These are phyloP conservation scores for Lipomyces kockii DNA, from an alignment of 805 yeast genomes.

Conservation along the genomic window DNA sequence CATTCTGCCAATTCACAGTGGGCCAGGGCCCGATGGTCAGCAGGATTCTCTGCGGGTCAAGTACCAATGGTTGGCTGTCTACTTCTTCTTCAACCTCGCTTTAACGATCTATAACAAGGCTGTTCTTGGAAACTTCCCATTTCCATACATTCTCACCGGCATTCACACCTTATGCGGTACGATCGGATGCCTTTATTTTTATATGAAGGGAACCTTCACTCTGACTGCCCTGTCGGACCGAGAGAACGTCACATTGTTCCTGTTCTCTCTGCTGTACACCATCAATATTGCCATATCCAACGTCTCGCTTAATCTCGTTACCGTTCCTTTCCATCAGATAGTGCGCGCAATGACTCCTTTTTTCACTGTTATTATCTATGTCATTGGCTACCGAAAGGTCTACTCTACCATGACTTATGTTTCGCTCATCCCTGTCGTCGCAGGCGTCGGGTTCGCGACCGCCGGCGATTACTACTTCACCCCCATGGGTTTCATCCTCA, in stretches of 20 bases:
- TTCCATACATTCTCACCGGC: slow-evolving; percentile 41
- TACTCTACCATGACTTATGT: slow-evolving; percentile 40
- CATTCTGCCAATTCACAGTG: slow-evolving; percentile 22
- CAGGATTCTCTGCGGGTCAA: slow-evolving; percentile 35
- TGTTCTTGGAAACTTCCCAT: slow-evolving; percentile 42
- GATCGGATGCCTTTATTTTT: slow-evolving; percentile 39
- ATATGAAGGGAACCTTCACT: slow-evolving; percentile 37
- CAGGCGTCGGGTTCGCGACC: slow-evolving; percentile 42
- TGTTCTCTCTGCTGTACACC: slow-evolving; percentile 41
- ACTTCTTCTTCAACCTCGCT: slow-evolving; percentile 42
- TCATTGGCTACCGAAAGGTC: slow-evolving; percentile 38
- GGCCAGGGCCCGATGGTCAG: slow-evolving; percentile 12
- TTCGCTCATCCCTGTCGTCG: slow-evolving; percentile 41
- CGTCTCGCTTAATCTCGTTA: slow-evolving; percentile 41
- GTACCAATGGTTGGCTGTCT: slow-evolving; percentile 40
- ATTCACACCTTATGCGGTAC: slow-evolving; percentile 41
- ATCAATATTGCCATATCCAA: slow-evolving; percentile 42
- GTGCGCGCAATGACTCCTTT: slow-evolving; percentile 42
- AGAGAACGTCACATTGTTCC: slow-evolving; percentile 38
- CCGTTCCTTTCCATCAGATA: slow-evolving; percentile 43
- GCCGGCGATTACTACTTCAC: slow-evolving; percentile 42
- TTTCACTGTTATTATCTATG: slow-evolving; percentile 41
- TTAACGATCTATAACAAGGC: slow-evolving; percentile 41
- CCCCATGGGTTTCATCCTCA: slow-evolving; percentile 40
- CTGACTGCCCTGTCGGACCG: slow-evolving; percentile 38